These are phyloP conservation scores for Cercophora scortea DNA, from an alignment of 495 filamentous ascomycete genomes.

Conservation along the genomic window DNA sequence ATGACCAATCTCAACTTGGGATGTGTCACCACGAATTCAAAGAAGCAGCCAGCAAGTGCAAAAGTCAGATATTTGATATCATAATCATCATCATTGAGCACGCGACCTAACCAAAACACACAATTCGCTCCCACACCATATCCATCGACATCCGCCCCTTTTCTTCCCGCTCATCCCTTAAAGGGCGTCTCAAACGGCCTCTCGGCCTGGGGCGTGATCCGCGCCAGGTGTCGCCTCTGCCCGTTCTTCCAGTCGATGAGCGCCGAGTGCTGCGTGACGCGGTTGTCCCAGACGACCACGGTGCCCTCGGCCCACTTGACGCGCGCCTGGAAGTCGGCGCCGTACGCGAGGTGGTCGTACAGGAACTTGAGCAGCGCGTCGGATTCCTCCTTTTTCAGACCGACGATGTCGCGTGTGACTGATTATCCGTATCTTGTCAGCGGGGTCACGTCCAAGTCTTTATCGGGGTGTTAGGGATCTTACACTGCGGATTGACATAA, in stretches of 20 bases:
- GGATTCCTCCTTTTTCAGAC: constrained; percentile 70
- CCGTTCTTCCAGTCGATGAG: constrained; percentile 73
- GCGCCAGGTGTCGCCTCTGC: constrained; percentile 68
- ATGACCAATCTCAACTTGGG: constrained; percentile 1
- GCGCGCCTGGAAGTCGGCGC: constrained; percentile 82
- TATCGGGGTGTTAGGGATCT: too few relatives aligned
- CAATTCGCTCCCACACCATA: too few relatives aligned
- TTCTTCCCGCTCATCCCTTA: constrained; percentile 20
- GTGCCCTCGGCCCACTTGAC: constrained; percentile 76
- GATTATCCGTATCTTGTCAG: neutral
- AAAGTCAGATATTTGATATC: too few relatives aligned
- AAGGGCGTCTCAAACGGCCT: constrained; percentile 62
- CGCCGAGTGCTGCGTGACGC: constrained; percentile 72
- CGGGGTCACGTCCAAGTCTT: neutral
- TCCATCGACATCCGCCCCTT: too few relatives aligned
- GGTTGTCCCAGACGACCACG: constrained; percentile 87
- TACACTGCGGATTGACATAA: constrained; percentile 81
- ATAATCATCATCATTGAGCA: too few relatives aligned
- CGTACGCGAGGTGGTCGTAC: constrained; percentile 74
- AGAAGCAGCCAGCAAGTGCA: too few relatives aligned
- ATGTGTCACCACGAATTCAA: too few relatives aligned
- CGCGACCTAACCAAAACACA: too few relatives aligned
- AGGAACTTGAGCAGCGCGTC: constrained; percentile 79
- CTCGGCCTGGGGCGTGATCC: constrained; percentile 83
- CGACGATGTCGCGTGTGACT: constrained; percentile 68